These are phyloP conservation scores for Colletotrichum chlorophyti DNA, from an alignment of 2,329 filamentous ascomycete genomes.

Conservation along the genomic window DNA sequence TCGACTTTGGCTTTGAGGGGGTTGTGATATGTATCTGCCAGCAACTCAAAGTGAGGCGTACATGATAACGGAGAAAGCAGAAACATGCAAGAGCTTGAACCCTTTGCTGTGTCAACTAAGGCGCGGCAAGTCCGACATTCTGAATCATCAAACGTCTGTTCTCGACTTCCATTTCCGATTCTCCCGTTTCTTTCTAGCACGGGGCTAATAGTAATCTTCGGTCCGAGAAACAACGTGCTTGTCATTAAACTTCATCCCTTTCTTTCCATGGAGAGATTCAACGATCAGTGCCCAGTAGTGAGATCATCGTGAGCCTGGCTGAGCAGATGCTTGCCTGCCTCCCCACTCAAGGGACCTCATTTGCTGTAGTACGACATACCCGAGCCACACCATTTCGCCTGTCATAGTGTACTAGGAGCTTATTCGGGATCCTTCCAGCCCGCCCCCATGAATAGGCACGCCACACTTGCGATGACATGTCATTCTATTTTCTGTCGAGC, in stretches of 20 bases:
- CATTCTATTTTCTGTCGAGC: background rate
- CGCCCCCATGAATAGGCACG: too few relatives aligned
- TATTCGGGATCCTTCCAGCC: too few relatives aligned
- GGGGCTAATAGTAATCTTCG: too few relatives aligned
- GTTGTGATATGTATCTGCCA: too few relatives aligned
- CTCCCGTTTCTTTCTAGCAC: too few relatives aligned
- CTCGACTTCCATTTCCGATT: background rate
- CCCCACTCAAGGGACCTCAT: background rate
- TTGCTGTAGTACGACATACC: slow-evolving; percentile 7
- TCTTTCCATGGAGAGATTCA: background rate
- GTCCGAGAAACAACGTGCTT: background rate
- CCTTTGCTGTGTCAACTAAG: too few relatives aligned
- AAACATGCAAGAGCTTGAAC: too few relatives aligned
- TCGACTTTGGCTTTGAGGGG: background rate
- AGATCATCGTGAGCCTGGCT: slow-evolving; percentile 21
- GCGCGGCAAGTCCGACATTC: too few relatives aligned
- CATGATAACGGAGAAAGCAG: slow-evolving; percentile 1
- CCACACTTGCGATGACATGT: background rate
- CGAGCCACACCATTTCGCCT: background rate
- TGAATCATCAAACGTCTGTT: slow-evolving; percentile 1
- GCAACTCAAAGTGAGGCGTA: slow-evolving; percentile 18
- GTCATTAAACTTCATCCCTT: slow-evolving; percentile 8
- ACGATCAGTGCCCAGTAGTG: background rate
- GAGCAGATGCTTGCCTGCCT: background rate
- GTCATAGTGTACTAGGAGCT: background rate